phyloP scores from a whole-genome alignment of 257 asterid species.

The Hygrophila difformis region DNA sequence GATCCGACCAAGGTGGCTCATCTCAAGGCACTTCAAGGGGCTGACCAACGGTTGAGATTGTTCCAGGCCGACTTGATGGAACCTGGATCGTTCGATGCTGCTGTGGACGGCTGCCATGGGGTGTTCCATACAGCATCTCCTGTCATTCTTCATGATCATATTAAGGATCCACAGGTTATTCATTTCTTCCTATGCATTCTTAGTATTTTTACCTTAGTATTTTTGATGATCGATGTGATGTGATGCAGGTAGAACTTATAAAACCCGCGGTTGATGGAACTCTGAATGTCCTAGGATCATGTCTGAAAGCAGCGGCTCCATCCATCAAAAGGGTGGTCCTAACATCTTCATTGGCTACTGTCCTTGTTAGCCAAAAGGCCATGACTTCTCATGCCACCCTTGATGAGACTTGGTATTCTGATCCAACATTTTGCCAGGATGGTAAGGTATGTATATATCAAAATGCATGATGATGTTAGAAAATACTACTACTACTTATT shows the following conservation, averaged over 20 bases:
- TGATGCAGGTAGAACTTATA: constrained; percentile 33
- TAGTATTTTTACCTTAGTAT: too few relatives aligned
- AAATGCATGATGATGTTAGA: too few relatives aligned
- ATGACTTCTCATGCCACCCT: constrained; percentile 22
- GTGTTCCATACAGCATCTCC: constrained; percentile 51
- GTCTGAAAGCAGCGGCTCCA: constrained; percentile 21
- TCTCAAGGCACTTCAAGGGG: constrained; percentile 36
- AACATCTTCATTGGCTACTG: constrained; percentile 41
- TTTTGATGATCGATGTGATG: too few relatives aligned
- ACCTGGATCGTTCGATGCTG: constrained; percentile 40
- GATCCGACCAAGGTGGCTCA: constrained; percentile 31
- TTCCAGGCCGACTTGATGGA: constrained; percentile 27
- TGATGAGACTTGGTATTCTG: constrained; percentile 48
- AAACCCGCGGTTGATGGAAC: constrained; percentile 53
- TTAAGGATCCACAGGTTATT: constrained; percentile 17
- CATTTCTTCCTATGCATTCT: too few relatives aligned
- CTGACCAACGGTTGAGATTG: constrained; percentile 31
- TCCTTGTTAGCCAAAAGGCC: constrained; percentile 14
- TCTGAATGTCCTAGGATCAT: constrained; percentile 39
- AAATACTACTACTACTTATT: too few relatives aligned
- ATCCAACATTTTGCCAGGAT: constrained; percentile 27
- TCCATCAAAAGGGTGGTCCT: constrained; percentile 38
- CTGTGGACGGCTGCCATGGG: constrained; percentile 38
- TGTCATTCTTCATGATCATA: constrained; percentile 7
- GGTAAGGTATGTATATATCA: constrained; percentile 22